Evolutionary conservation across 164 flowering plant genomes (phyloP), one percentile per base, ranked within the genome.

Genomic region (Akebia trifoliata): DNA sequence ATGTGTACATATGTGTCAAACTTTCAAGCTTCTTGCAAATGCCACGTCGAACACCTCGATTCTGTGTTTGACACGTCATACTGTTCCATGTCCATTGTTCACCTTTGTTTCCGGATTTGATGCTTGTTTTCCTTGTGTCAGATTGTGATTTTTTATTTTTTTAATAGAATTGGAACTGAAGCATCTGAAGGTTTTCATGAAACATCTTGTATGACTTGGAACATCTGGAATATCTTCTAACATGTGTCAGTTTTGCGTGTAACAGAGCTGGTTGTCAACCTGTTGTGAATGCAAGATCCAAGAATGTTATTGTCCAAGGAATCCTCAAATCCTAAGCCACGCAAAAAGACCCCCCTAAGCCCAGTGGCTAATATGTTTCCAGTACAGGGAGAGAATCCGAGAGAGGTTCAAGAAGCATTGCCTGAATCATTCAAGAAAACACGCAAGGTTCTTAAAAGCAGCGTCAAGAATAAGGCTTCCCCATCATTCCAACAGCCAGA

Each of bases 361-460:
- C 57, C 63, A 25, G 65, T 51, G 43, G 48, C 72, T 47, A 48
- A 78, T n/a, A 36, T 22, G 30, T 40, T 58, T 37, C 75, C 65
- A 22, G n/a, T 40, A 20, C 75, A 66, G 60, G 78, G 74, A n/a
- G 72, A 67, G 48, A 64, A 69, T 56, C 47, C 56, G 28, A 60
- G 66, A 59, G 73, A 47, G 21, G 37, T 34, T 25, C 73, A 57
- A 31, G 70, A 63, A 15, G 30, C 59, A 10, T 62, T 54, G 31
- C 56, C 69, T 14, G 54, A 57, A 10, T 59, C 75, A 10, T n/a
- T 62, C 17, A 74, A 69, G 69, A 38, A 48, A 21, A 70, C 57
- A 44, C 68, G 66, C 21, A 82, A 78, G 62, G 54, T 50, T 47
- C 53, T 71, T 50, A 86, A 79, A 66, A 77, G 79, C 64, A 69